Evolutionary conservation across 768 basidiomycete species (phyloP), one percentile per base, ranked within the genome.

Genomic region (Xerocomus spinulosus): DNA sequence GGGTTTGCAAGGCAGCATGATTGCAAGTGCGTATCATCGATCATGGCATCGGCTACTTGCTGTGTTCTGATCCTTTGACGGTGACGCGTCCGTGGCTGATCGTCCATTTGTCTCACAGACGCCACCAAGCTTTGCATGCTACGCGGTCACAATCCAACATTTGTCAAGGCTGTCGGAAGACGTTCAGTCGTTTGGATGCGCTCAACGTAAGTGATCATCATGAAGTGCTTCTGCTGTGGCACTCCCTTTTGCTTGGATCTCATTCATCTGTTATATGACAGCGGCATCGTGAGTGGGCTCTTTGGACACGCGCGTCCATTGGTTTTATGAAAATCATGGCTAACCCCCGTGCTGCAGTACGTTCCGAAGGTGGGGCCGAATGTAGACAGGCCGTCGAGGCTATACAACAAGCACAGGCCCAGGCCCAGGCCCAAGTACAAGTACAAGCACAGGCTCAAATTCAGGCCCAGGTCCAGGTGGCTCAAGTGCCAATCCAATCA

Each of bases 1-100:
- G 87, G 90, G 21, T 95, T 96, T 64, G 93, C 93, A 42, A 79
- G 93, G 37, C 91, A 94, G 66, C 93, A 97, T 67, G 93, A 97
- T 64, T 95, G 92, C 87, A 96, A 96, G 85, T 88, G 61, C 63
- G 87, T 82, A 15, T 17, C 25, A 21, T 45, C 42, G 57, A 58
- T 58, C 53, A 21, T 24, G 18, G 21, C 17, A 44, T 41, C 24
- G 29, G 33, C 8, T 26, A n/a, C n/a, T n/a, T n/a, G 35, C n/a
- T 30, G 34, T 50, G 29, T 23, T 18, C 20, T 4, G 21, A 15
- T 9, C 33, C 15, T 43, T 13, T 13, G 2, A 10, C 12, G 26
- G 40, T 39, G 24, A 41, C 50, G 26, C 21, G 35, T 46, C 26
- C 24, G 24, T 40, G 7, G 47, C 50, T 56, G 41, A 52, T 47